These are phyloP conservation scores for Bretziella fagacearum DNA, from an alignment of 2,329 filamentous ascomycete species.

Conservation along the genomic window DNA sequence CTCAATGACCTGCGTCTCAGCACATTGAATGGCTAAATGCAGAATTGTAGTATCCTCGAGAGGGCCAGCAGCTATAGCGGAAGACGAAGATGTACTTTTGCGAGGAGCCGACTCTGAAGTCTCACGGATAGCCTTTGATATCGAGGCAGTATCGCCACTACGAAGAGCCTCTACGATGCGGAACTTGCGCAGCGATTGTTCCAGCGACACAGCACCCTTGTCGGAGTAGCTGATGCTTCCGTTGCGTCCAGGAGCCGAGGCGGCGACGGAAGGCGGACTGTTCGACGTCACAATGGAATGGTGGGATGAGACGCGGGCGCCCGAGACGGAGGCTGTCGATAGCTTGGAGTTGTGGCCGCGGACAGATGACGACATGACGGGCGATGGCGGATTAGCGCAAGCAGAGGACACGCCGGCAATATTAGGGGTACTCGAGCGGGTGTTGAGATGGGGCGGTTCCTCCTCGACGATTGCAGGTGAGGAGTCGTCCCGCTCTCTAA, in stretches of 20 bases:
- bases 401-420: constrained; percentile 6
- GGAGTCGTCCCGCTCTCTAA: constrained; percentile 8
- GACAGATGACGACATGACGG: constrained; percentile 15
- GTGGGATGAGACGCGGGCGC: constrained; percentile 27
- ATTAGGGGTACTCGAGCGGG: constrained; percentile 7
- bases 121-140: constrained; percentile 69
- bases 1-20: constrained; percentile 80
- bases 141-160: constrained; percentile 77
- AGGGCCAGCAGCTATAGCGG: constrained; percentile 24
- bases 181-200: constrained; percentile 90
- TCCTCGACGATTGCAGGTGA: constrained; percentile 8
- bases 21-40: constrained; percentile 89
- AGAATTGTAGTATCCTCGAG: constrained; percentile 77
- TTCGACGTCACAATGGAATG: constrained; percentile 20
- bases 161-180: constrained; percentile 83
- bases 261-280: constrained; percentile 21
- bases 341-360: constrained; percentile 32
- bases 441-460: constrained; percentile 4
- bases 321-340: constrained; percentile 26
- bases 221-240: constrained; percentile 20
- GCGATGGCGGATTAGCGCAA: background rate
- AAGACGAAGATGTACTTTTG: constrained; percentile 39
- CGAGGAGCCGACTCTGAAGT: constrained; percentile 35
- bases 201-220: constrained; percentile 42
- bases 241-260: constrained; percentile 15